phyloP scores from a whole-genome alignment of 805 yeast species.

The Tetrapisispora taiwanensis region DNA sequence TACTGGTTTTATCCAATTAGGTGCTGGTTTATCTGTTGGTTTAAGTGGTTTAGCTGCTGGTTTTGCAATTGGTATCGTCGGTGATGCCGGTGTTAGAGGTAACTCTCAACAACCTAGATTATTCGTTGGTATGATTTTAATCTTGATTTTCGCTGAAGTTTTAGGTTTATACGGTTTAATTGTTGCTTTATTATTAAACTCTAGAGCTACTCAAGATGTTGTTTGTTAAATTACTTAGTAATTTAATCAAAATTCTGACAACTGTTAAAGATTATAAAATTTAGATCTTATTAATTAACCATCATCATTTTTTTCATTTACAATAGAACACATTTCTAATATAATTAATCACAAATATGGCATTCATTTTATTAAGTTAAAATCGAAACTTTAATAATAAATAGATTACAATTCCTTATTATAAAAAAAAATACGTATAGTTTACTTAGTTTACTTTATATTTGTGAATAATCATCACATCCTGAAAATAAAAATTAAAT shows the following conservation, averaged over 20 bases:
- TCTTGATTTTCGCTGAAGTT: constrained; percentile 97
- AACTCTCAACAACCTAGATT: constrained; percentile 96
- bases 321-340: background rate
- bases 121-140: constrained; percentile 96
- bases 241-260: too few species aligned
- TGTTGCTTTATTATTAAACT: constrained; percentile 94
- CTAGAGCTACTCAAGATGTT: constrained; percentile 92
- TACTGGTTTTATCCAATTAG: constrained; percentile 96
- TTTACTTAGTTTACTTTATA: too few species aligned
- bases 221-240: constrained; percentile 43
- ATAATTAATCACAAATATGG: too few species aligned
- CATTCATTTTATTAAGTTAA: too few species aligned
- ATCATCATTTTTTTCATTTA: background rate
- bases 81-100: constrained; percentile 99
- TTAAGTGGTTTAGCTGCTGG: constrained; percentile 97
- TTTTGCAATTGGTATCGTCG: constrained; percentile 97
- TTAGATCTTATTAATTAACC: too few species aligned
- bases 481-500: too few species aligned
- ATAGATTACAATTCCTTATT: too few species aligned
- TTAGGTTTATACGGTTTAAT: constrained; percentile 96
- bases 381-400: too few species aligned
- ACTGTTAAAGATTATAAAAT: too few species aligned
- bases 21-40: constrained; percentile 97
- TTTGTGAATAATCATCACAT: too few species aligned
- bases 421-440: too few species aligned